Evolutionary conservation across 495 filamentous ascomycete genomes (phyloP).

Genomic region (Polyplosphaeria fusca): DNA sequence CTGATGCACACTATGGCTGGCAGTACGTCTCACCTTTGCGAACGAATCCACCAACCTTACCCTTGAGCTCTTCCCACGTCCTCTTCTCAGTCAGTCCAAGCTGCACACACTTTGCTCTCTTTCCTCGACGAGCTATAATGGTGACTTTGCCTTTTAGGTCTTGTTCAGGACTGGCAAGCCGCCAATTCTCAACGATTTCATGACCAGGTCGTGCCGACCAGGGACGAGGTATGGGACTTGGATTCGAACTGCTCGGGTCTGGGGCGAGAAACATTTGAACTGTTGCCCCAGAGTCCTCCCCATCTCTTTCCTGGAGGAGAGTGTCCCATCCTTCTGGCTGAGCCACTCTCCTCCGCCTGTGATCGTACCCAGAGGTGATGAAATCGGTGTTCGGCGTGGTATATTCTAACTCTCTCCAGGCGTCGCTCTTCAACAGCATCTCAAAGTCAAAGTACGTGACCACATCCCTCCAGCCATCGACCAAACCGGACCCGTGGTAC

Average conservation of each 20-base stretch:
- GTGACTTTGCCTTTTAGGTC: conserved; percentile 22
- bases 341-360: conserved; percentile 9
- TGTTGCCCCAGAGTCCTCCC: conserved; percentile 17
- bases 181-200: conserved; percentile 11
- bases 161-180: conserved; percentile 17
- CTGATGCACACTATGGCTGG: not conserved
- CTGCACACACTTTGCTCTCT: conserved; percentile 6
- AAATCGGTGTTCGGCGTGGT: conserved; percentile 25
- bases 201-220: conserved; percentile 27
- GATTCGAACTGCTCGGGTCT: not conserved
- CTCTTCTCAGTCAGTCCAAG: conserved; percentile 16
- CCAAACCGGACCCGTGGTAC: conserved; percentile 24
- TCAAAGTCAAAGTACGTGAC: conserved; percentile 31
- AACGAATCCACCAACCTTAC: conserved; percentile 5
- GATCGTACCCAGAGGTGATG: conserved; percentile 21
- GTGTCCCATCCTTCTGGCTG: conserved; percentile 25
- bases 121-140: conserved; percentile 22
- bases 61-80: conserved; percentile 30
- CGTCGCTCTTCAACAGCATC: conserved; percentile 24
- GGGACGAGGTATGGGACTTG: not conserved
- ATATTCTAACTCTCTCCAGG: conserved; percentile 25
- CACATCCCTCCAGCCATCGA: conserved; percentile 24
- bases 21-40: conserved; percentile 8
- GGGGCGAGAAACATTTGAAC: conserved; percentile 26
- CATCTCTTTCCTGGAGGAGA: conserved; percentile 25